These are phyloP conservation scores for Candida vaughaniae DNA, from an alignment of 805 yeast species.

Conservation along the genomic window DNA sequence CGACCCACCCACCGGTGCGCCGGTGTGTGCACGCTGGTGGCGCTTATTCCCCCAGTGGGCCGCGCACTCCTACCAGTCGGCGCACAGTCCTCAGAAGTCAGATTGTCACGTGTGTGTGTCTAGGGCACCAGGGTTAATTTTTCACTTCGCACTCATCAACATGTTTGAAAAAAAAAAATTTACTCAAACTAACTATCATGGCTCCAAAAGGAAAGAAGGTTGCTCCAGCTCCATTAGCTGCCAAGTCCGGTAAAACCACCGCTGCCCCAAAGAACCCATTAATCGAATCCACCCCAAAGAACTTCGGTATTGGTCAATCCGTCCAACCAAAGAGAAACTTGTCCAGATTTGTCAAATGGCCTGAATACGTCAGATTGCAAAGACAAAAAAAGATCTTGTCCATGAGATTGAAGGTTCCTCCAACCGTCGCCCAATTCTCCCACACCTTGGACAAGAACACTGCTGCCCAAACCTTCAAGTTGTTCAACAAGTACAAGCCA, in stretches of 20 bases:
- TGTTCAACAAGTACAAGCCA: slow-evolving; percentile 98
- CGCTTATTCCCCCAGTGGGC: no score
- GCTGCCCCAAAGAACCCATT: slow-evolving; percentile 72
- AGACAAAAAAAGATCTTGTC: slow-evolving; percentile 97
- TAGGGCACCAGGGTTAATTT: no score
- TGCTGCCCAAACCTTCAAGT: slow-evolving; percentile 94
- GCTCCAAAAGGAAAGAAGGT: slow-evolving; percentile 58
- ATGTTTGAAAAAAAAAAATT: no score
- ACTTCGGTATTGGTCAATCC: slow-evolving; percentile 95
- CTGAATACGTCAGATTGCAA: slow-evolving; percentile 96
- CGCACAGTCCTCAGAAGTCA: no score
- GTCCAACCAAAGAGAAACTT: slow-evolving; percentile 96
- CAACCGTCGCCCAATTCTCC: slow-evolving; percentile 96
- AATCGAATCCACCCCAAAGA: slow-evolving; percentile 85
- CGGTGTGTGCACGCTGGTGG: no score
- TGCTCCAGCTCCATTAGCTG: slow-evolving; percentile 97
- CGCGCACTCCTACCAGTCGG: no score
- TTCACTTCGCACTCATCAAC: no score
- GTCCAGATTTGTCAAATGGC: slow-evolving; percentile 98
- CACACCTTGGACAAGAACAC: slow-evolving; percentile 97
- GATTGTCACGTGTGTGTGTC: no score
- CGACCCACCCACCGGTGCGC: no score
- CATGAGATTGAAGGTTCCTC: slow-evolving; percentile 98
- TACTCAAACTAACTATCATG: slow-evolving; percentile 6
- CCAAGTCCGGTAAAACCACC: slow-evolving; percentile 34